Evolutionary conservation across 495 filamentous ascomycete genomes (phyloP), one percentile per base, ranked within the genome.

Genomic region (Cudoniella acicularis): DNA sequence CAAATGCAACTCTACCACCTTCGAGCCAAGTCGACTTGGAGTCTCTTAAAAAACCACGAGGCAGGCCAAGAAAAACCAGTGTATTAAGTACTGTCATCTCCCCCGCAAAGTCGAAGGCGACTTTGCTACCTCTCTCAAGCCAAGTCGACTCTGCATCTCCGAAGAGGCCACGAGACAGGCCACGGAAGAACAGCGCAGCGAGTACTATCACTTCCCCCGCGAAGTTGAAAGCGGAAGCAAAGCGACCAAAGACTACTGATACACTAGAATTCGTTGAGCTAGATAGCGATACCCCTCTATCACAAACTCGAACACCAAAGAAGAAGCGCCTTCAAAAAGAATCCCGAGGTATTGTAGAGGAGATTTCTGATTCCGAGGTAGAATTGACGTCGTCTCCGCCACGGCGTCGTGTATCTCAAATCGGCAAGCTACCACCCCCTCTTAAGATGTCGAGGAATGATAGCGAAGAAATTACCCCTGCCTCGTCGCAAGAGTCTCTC

Each of bases 361-460:
- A 90, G 62, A 89, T 89, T 56, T 76, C 83, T 30, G 85, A 88
- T 70, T 88, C 87, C 0, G 87, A 83, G 60, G 8, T 40, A 3
- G 26, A 36, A 13, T n/a, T 46, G 2, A 65, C 63, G 1, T 61
- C 63, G 26, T 66, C 64, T 4, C 63, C 66, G 4, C 66, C 60
- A 30, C 63, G 63, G 0, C 61, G 61, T 18, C 49, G 21, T 48
- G 41, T 10, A 10, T 61, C 57, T 10, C 60, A 64, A 26, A 48
- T 36, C 2, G 30, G 52, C n/a, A n/a, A n/a, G n/a, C n/a, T n/a
- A 42, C 51, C 43, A 25, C 11, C 60, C 66, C 24, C 73, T 73
- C 59, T 80, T 67, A 2, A 76, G 68, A 0, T 72, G 68, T n/a
- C 62, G 59, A 9, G 25, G 56, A 21, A 40, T 3, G 56, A 52